Evolutionary conservation across 148 eudicot species (phyloP), one percentile per base, ranked within the genome.

Genomic region (Nyssa sinensis): DNA sequence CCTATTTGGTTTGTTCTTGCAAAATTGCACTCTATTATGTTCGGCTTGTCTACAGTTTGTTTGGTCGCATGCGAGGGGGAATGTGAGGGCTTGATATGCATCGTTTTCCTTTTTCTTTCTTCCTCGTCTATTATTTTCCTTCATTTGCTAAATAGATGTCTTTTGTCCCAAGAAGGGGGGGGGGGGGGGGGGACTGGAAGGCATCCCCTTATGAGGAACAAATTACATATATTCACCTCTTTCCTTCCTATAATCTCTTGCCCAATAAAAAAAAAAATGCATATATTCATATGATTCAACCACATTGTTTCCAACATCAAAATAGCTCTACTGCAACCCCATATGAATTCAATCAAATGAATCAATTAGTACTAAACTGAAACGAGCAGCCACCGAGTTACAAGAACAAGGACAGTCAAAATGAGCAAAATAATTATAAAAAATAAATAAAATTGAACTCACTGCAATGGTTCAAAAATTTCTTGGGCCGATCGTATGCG

Each of bases 381-480:
- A 10, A 3, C 13, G 28, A 28, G 47, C 1, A 11, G 2, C 1
- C 7, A 47, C 28, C 3, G 21, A 28, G n/a, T n/a, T n/a, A n/a
- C n/a, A n/a, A n/a, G n/a, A 65, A 65, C 35, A 31, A 32, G 4
- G 32, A 44, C 11, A 7, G 19, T 3, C 14, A 0, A 53, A 34
- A 11, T 16, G 25, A 39, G 9, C 13, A 28, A 33, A 34, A 14
- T 0, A 41, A 24, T 28, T 21, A 58, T 0, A 62, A 12, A 17
- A 34, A 6, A 6, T 19, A 62, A 16, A 33, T 1, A 9, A 21
- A 11, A 23, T 0, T 25, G 33, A 70, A 49, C 71, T 14, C 37
- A 89, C 96, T 93, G 64, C 89, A 92, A 74, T 92, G 92, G 34
- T 86, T 81, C 34, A 92, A 7, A 74, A 92, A 92, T 74, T 89